phyloP scores from a whole-genome alignment of 306 rosid genomes.

The Corylus heterophylla region DNA sequence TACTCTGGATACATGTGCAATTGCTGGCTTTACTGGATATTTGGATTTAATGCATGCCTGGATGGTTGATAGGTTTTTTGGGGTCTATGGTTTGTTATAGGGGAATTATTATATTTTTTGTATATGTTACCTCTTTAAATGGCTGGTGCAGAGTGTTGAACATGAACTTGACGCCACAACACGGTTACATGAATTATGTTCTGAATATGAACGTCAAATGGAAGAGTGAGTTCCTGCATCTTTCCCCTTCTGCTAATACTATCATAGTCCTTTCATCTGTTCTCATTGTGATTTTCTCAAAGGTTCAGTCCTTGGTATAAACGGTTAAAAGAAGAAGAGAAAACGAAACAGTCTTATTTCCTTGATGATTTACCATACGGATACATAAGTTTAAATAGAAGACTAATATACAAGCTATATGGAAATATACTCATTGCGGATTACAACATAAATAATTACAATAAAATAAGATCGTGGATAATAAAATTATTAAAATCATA shows the following conservation, averaged over 20 bases:
- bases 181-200: slow-evolving; percentile 66
- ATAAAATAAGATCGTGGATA: too few relatives aligned
- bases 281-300: background rate
- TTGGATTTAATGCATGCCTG: background rate
- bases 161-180: slow-evolving; percentile 57
- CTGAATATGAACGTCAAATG: slow-evolving; percentile 73
- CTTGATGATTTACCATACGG: too few relatives aligned
- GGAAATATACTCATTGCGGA: too few relatives aligned
- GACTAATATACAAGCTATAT: too few relatives aligned
- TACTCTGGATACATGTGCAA: background rate
- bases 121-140: slow-evolving; percentile 12
- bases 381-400: too few relatives aligned
- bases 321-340: too few relatives aligned
- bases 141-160: slow-evolving; percentile 60
- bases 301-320: background rate
- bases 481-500: too few relatives aligned
- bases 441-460: too few relatives aligned
- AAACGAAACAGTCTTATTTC: too few relatives aligned
- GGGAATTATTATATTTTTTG: background rate
- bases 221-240: slow-evolving; percentile 60
- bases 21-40: background rate
- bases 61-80: background rate
- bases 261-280: background rate
- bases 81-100: background rate
- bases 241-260: slow-evolving; percentile 14